These are phyloP conservation scores for Aspergillus sp. DNA, from an alignment of 2,329 filamentous ascomycete genomes.

Conservation along the genomic window DNA sequence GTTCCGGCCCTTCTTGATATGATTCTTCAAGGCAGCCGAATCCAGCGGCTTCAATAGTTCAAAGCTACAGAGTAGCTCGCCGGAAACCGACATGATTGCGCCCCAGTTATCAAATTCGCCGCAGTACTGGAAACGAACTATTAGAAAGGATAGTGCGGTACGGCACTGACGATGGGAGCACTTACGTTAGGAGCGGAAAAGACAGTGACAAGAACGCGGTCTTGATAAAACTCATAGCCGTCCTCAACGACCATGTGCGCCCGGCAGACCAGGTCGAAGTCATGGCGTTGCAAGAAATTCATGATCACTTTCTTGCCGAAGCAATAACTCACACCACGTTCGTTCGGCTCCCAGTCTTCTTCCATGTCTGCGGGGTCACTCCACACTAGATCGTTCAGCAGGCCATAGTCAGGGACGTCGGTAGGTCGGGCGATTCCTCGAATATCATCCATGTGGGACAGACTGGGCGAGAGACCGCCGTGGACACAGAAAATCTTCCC, in stretches of 20 bases:
- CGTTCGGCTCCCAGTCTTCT: slow-evolving; percentile 94
- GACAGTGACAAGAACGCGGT: slow-evolving; percentile 87
- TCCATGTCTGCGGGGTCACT: slow-evolving; percentile 98
- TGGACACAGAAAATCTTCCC: slow-evolving; percentile 98
- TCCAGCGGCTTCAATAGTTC: slow-evolving; percentile 94
- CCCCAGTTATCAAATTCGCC: slow-evolving; percentile 99
- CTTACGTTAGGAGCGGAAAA: slow-evolving; percentile 95
- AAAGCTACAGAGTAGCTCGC: slow-evolving; percentile 89
- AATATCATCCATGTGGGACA: slow-evolving; percentile 97
- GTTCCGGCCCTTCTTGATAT: slow-evolving; percentile 96
- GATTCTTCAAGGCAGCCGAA: slow-evolving; percentile 90
- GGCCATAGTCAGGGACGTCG: slow-evolving; percentile 91
- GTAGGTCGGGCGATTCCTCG: slow-evolving; percentile 90
- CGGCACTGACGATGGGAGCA: slow-evolving; percentile 13
- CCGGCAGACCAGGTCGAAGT: slow-evolving; percentile 93
- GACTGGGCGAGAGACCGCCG: slow-evolving; percentile 80
- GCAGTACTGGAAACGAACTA: slow-evolving; percentile 60
- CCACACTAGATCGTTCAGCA: slow-evolving; percentile 93
- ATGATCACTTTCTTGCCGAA: slow-evolving; percentile 98
- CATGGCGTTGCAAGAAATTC: slow-evolving; percentile 86
- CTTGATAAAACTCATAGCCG: slow-evolving; percentile 97
- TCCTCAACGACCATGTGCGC: slow-evolving; percentile 99
- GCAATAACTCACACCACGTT: slow-evolving; percentile 93
- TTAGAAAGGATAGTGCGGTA: slow-evolving; percentile 12
- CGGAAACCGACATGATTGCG: slow-evolving; percentile 94